phyloP scores from a whole-genome alignment of 2,329 filamentous ascomycete species.

The Xylariaceae sp. region DNA sequence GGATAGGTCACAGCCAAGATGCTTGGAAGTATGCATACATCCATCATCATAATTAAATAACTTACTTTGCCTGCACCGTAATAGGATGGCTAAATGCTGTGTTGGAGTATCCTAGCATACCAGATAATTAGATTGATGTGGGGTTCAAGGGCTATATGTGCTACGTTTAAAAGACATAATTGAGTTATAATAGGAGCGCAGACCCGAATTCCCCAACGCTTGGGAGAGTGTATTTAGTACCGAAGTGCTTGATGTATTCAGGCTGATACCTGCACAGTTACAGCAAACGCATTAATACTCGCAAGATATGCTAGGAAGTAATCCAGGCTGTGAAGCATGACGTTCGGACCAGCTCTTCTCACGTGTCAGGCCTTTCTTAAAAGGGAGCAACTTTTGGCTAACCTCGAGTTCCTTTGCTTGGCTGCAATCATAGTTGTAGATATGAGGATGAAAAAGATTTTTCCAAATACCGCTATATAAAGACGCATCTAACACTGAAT shows the following conservation, averaged over 20 bases:
- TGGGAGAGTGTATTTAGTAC: too few species aligned
- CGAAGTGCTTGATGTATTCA: too few species aligned
- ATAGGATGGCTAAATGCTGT: slow-evolving; percentile 35
- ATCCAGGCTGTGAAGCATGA: too few species aligned
- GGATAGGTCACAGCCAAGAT: slow-evolving; percentile 17
- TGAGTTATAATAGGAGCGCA: slow-evolving; percentile 11
- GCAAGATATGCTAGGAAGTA: neutral
- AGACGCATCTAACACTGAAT: too few species aligned
- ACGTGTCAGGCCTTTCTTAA: too few species aligned
- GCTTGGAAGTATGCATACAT: slow-evolving; percentile 21
- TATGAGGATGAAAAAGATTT: too few species aligned
- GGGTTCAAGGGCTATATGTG: slow-evolving; percentile 7
- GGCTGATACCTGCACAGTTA: slow-evolving; percentile 16
- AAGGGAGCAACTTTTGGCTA: too few species aligned
- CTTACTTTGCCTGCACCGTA: slow-evolving; percentile 35
- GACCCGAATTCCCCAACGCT: slow-evolving; percentile 13
- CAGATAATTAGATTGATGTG: slow-evolving; percentile 30
- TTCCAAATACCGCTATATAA: too few species aligned
- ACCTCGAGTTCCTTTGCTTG: too few species aligned
- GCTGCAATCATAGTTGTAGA: too few species aligned
- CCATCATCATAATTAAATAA: slow-evolving; percentile 26
- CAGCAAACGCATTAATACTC: neutral
- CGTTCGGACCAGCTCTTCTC: too few species aligned
- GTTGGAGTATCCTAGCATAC: slow-evolving; percentile 22
- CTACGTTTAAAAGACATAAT: slow-evolving; percentile 9